Conservation (phyloP, 2,329 filamentous ascomycete genomes). For the Davidsoniella australis region DNA sequence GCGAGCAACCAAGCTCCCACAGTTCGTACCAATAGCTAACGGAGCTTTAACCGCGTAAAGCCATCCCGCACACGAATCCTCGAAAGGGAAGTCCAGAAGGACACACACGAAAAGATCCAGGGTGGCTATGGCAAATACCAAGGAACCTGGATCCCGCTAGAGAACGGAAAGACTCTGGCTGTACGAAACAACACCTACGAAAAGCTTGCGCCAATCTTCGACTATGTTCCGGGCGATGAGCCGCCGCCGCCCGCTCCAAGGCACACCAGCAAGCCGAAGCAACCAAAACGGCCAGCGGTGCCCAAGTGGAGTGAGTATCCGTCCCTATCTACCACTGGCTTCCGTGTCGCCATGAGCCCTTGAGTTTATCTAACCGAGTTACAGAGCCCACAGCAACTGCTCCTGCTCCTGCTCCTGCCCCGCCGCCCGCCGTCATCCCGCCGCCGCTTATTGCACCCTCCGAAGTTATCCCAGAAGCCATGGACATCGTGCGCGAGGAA, state of each 20-base stretch:
- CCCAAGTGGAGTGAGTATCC: constrained; percentile 33
- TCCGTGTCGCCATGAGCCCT: neutral
- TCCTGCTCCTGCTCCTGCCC: constrained; percentile 21
- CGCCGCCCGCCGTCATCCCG: constrained; percentile 1
- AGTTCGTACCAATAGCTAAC: neutral
- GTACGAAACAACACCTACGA: constrained; percentile 75
- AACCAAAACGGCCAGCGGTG: constrained; percentile 47
- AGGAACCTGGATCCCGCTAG: constrained; percentile 93
- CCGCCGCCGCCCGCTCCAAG: constrained; percentile 89
- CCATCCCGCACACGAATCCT: constrained; percentile 86
- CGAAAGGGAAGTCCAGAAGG: constrained; percentile 92
- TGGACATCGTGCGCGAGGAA: constrained; percentile 36
- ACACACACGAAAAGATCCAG: constrained; percentile 92
- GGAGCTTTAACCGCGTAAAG: constrained; percentile 10
- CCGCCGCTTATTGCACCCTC: constrained; percentile 6
- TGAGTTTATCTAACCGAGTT: neutral
- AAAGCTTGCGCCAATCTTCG: constrained; percentile 72
- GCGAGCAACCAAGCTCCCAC: neutral
- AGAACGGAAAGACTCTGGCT: constrained; percentile 64
- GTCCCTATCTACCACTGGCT: neutral
- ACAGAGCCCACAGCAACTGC: neutral
- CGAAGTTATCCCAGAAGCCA: constrained; percentile 15
- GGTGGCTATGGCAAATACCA: constrained; percentile 98
- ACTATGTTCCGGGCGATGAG: constrained; percentile 67
- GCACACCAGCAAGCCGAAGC: constrained; percentile 75